These are phyloP conservation scores for Candida pseudoglaebosa DNA, from an alignment of 805 yeast species.

Conservation along the genomic window DNA sequence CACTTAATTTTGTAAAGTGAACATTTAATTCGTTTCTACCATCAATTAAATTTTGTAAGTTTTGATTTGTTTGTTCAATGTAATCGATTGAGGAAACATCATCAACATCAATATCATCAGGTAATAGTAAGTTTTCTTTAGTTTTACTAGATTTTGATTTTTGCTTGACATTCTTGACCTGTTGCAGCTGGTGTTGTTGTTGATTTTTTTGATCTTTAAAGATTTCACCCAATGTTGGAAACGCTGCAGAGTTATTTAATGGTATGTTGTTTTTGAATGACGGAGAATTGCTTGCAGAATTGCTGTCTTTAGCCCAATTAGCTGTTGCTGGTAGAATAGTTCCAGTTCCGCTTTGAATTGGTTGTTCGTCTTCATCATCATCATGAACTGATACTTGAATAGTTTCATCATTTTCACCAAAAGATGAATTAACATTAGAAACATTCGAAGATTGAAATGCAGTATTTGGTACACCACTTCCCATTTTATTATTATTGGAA, in stretches of 20 bases:
- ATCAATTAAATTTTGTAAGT: conserved; percentile 35
- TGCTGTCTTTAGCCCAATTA: conserved; percentile 49
- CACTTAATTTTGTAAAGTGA: conserved; percentile 21
- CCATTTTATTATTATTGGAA: conserved; percentile 12
- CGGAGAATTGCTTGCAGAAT: conserved; percentile 32
- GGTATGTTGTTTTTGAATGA: conserved; percentile 30
- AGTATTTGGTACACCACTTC: conserved; percentile 5
- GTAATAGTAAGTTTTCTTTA: conserved; percentile 30
- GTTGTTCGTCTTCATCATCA: conserved; percentile 14
- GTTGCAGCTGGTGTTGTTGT: conserved; percentile 18
- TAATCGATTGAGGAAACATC: conserved; percentile 45
- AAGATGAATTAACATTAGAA: conserved; percentile 12
- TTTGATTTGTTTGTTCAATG: conserved; percentile 44
- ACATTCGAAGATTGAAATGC: conserved; percentile 7
- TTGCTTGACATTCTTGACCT: conserved; percentile 17
- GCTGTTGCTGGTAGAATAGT: conserved; percentile 68
- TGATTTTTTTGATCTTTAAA: conserved; percentile 35
- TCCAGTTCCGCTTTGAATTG: conserved; percentile 15
- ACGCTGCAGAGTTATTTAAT: conserved; percentile 48
- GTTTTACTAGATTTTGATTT: conserved; percentile 13
- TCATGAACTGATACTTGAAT: too few relatives aligned
- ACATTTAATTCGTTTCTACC: conserved; percentile 38
- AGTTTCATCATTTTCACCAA: conserved; percentile 13
- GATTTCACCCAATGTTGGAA: conserved; percentile 56
- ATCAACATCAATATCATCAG: conserved; percentile 48